phyloP scores from a whole-genome alignment of 2,329 filamentous ascomycete genomes.

The Neonectria punicea region DNA sequence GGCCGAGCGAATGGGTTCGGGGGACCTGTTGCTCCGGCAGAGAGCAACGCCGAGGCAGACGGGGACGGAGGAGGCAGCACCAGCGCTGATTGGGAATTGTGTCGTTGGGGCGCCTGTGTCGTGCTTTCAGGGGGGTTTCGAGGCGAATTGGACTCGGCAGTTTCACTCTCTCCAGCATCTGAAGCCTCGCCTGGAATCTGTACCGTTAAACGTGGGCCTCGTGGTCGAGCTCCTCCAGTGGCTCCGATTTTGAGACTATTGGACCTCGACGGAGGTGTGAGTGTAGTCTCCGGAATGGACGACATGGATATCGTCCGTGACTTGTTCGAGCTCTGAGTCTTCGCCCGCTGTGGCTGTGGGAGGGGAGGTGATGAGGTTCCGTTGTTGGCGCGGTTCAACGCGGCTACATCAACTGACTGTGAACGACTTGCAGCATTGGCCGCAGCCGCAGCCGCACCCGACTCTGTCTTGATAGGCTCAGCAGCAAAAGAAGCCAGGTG shows the following conservation, averaged over 20 bases:
- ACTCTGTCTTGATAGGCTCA: slow-evolving; percentile 57
- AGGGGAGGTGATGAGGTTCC: slow-evolving; percentile 65
- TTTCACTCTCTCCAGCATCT: slow-evolving; percentile 74
- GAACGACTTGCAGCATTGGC: slow-evolving; percentile 55
- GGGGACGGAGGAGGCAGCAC: slow-evolving; percentile 94
- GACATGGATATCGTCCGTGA: slow-evolving; percentile 64
- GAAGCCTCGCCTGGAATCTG: slow-evolving; percentile 95
- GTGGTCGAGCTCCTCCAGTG: slow-evolving; percentile 76
- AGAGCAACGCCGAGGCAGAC: slow-evolving; percentile 84
- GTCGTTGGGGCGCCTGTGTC: slow-evolving; percentile 62
- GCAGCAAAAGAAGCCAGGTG: slow-evolving; percentile 77
- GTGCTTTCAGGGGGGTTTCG: slow-evolving; percentile 68
- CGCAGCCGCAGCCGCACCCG: slow-evolving; percentile 40
- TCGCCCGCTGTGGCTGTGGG: slow-evolving; percentile 59
- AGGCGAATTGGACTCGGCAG: slow-evolving; percentile 75
- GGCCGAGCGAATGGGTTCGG: slow-evolving; percentile 96
- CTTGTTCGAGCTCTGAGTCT: slow-evolving; percentile 60
- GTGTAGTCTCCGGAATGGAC: slow-evolving; percentile 70
- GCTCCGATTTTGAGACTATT: slow-evolving; percentile 73
- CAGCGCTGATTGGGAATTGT: slow-evolving; percentile 72
- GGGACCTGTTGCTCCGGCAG: slow-evolving; percentile 90
- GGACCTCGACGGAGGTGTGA: slow-evolving; percentile 79
- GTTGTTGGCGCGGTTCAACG: slow-evolving; percentile 62
- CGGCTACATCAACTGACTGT: slow-evolving; percentile 72
- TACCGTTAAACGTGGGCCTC: slow-evolving; percentile 83